These are phyloP conservation scores for Brassica juncea DNA, from an alignment of 345 rosid genomes.

Conservation along the genomic window DNA sequence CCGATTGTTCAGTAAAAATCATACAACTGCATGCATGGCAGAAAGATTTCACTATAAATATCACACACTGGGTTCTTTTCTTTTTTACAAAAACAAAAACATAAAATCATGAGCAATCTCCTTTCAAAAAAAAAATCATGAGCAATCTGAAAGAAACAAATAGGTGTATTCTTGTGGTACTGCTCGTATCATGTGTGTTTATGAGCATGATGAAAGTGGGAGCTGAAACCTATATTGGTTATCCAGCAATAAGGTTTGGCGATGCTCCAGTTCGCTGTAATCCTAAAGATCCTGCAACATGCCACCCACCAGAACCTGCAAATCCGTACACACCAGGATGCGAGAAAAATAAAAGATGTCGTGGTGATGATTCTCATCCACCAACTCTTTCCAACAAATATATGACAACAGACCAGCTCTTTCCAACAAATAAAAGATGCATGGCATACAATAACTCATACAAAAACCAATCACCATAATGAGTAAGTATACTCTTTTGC, in stretches of 20 bases:
- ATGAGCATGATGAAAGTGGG: background rate
- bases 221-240: background rate
- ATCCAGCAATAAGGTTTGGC: background rate
- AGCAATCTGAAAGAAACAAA: background rate
- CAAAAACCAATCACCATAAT: background rate
- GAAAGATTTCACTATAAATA: no score
- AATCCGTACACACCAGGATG: background rate
- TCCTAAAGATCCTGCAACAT: background rate
- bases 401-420: background rate
- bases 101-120: background rate
- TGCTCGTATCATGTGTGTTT: no score
- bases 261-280: background rate
- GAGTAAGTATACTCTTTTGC: background rate
- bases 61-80: no score
- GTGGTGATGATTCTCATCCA: background rate
- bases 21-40: no score
- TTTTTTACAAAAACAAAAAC: no score
- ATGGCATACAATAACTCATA: background rate
- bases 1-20: no score
- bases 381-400: background rate
- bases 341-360: background rate
- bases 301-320: background rate
- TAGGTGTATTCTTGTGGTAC: background rate
- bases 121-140: no score
- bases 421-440: background rate